Conservation (phyloP, 2,329 filamentous ascomycete species). For the Colletotrichum kahawae region DNA sequence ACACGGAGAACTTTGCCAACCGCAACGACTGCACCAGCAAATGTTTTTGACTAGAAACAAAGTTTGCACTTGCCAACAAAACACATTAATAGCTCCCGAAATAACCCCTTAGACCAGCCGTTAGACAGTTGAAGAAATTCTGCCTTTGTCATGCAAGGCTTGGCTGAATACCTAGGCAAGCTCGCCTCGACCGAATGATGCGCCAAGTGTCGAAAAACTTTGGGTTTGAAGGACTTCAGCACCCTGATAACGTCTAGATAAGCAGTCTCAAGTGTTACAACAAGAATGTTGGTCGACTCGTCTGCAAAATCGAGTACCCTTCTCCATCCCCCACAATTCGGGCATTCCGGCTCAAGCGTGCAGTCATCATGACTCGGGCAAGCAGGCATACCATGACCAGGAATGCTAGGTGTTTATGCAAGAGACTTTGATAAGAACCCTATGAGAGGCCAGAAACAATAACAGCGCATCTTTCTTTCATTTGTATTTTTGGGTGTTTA, state of each 20-base stretch:
- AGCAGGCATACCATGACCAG: not conserved
- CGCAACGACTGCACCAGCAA: not conserved
- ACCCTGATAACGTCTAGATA: not conserved
- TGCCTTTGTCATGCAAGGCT: not conserved
- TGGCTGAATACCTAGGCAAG: not conserved
- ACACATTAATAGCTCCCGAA: not conserved
- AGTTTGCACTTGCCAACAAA: not conserved
- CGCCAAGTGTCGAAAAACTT: fast-evolving
- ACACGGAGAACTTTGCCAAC: not conserved
- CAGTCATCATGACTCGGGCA: not conserved
- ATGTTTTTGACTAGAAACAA: not conserved
- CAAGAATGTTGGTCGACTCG: not conserved
- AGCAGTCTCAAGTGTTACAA: not conserved
- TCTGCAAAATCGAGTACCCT: not conserved
- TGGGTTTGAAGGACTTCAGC: not conserved
- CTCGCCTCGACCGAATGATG: not conserved
- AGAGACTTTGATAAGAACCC: not conserved
- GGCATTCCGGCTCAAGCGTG: not conserved
- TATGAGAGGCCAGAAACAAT: not conserved
- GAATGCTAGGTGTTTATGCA: not conserved
- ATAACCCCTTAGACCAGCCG: not conserved
- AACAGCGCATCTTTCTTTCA: not conserved
- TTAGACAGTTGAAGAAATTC: not conserved
- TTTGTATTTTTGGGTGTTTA: not conserved
- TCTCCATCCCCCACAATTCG: not conserved